Base-by-base conservation (phyloP, 371 early-diverging fungal genomes). In the Circinella umbellata region DNA sequence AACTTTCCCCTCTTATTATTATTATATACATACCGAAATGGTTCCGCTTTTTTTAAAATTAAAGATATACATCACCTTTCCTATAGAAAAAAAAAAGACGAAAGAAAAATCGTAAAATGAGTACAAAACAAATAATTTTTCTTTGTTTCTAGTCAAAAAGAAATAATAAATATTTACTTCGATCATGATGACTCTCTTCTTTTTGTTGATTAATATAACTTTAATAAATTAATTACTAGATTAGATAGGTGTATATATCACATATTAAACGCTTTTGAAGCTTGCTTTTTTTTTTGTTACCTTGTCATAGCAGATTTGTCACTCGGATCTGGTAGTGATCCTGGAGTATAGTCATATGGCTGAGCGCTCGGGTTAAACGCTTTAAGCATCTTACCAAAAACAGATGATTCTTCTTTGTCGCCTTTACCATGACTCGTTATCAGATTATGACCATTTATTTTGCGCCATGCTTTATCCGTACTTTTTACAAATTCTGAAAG, bases 391-490 rank as follows among this genome's bases (percentile, higher is more conserved):
- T 34, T 18, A 13, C 57, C 34, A 10, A 57, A 34, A n/a, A 57
- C 18, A 4, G 27, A 5, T 14, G 57, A 53, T 3, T 15, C 34
- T 57, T 27, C 27, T 27, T 27, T 27, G 27, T 27, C 1, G 27
- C 27, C 35, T 57, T 57, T 34, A 27, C 18, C 27, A 34, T 57
- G 5, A 27, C 35, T 34, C 27, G 34, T 57, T 42, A 63, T 63
- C 63, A 63, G 46, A 35, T 63, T 63, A 6, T 63, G 42, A 8
- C 63, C 63, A 35, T 46, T 18, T 20, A 3, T 46, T 15, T 18
- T 20, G 3, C 20, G 59, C 73, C 73, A 73, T 3, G 64, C 63
- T 14, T n/a, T 47, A 51, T 64, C 61, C 20, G 73, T 73, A 4
- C n/a, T 55, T 8, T 20, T 37, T 4, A 51, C 55, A 35, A 48